Percentiles rank a stretch among this genome's conserved stretches.
Evolutionary conservation across 441 rosid species (phyloP).

Genomic region (Erodium texanum): DNA sequence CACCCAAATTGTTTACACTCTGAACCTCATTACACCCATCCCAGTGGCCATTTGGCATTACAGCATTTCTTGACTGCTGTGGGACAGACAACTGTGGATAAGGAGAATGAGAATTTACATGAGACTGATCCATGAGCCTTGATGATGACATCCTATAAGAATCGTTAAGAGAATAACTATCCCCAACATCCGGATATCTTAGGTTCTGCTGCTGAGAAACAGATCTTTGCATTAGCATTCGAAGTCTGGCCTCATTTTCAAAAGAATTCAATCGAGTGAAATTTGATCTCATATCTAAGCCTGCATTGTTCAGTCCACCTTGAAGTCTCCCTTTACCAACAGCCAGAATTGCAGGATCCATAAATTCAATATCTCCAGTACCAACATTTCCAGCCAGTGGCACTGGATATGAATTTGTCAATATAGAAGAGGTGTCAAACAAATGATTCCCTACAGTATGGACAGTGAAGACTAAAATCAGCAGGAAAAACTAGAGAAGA

Average conservation of each 20-base stretch:
- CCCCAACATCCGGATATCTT: slow-evolving; percentile 45
- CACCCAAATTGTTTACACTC: slow-evolving; percentile 41
- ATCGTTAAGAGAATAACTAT: slow-evolving; percentile 41
- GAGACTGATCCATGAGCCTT: slow-evolving; percentile 60
- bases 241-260: slow-evolving; percentile 63
- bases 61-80: slow-evolving; percentile 47
- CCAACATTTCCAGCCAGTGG: slow-evolving; percentile 33
- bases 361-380: slow-evolving; percentile 58
- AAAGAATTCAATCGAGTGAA: slow-evolving; percentile 39
- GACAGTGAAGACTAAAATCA: slow-evolving; percentile 1
- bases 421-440: slow-evolving; percentile 36
- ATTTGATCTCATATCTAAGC: slow-evolving; percentile 42
- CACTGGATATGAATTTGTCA: slow-evolving; percentile 47
- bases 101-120: slow-evolving; percentile 34
- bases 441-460: slow-evolving; percentile 39
- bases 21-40: slow-evolving; percentile 70
- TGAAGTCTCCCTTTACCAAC: slow-evolving; percentile 82
- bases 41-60: slow-evolving; percentile 69
- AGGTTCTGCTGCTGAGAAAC: slow-evolving; percentile 46
- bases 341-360: slow-evolving; percentile 93
- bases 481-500: neutral
- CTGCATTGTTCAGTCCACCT: slow-evolving; percentile 42
- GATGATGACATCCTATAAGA: slow-evolving; percentile 60
- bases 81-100: slow-evolving; percentile 46
- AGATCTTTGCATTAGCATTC: slow-evolving; percentile 61